Evolutionary conservation across 2,329 filamentous ascomycete genomes (phyloP).

Genomic region (Calonectria henricotiae): DNA sequence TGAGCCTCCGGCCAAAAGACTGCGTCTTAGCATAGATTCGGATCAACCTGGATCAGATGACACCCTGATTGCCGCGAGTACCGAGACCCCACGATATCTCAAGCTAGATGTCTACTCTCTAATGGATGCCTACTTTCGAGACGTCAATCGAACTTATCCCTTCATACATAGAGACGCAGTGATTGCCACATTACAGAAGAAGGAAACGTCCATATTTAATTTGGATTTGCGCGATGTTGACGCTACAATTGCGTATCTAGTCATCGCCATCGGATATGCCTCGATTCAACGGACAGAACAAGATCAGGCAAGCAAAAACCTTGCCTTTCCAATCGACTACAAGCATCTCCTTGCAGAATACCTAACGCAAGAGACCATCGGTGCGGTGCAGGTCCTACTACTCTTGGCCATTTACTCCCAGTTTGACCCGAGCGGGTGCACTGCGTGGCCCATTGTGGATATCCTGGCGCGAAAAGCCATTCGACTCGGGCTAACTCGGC

Average conservation of each 20-base stretch:
- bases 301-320: conserved; percentile 50
- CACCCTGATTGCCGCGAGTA: background rate
- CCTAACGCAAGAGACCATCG: conserved; percentile 53
- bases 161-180: conserved; percentile 58
- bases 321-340: conserved; percentile 56
- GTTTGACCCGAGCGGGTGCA: conserved; percentile 59
- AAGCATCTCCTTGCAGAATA: conserved; percentile 59
- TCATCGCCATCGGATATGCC: conserved; percentile 63
- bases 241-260: conserved; percentile 57
- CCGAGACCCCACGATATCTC: background rate
- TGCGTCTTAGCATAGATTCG: background rate
- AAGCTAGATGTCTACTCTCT: conserved; percentile 39
- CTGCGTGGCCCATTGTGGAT: conserved; percentile 58
- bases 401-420: conserved; percentile 61
- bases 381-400: conserved; percentile 59
- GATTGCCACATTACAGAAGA: conserved; percentile 52
- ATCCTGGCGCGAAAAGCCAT: conserved; percentile 57
- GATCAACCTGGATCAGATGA: background rate
- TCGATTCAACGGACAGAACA: conserved; percentile 60
- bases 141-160: conserved; percentile 62
- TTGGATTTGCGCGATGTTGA: conserved; percentile 37
- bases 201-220: conserved; percentile 45
- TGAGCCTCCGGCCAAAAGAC: conserved; percentile 4
- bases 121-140: conserved; percentile 61
- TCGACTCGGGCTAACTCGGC: conserved; percentile 55